Evolutionary conservation across 2,329 filamentous ascomycete genomes (phyloP), one percentile per base, ranked within the genome.

Genomic region (Curvularia hawaiiensis): DNA sequence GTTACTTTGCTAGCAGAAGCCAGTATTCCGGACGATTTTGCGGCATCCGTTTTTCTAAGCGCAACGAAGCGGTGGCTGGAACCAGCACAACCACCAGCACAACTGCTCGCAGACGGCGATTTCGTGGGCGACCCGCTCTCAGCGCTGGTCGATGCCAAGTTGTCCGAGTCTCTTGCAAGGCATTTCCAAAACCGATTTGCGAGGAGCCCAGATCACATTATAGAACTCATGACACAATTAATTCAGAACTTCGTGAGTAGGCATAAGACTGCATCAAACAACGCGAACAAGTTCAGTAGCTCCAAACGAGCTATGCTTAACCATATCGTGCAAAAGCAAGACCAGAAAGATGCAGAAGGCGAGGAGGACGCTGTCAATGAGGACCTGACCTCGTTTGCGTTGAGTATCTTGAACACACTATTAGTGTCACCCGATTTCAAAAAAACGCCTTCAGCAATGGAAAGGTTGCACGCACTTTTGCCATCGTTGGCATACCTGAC

Each of bases 131-230:
- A 84, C 45, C 77, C 83, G 0, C 57, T 85, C 3, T 69, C 69
- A 4, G 79, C 80, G 4, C 75, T 92, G 1, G 73, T 83, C 6
- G 82, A 89, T 60, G 80, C 87, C 5, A 86, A 86, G 48, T 75
- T 90, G 0, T 79, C 91, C 8, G 87, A 90, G 66, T 83, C 82
- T 33, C 82, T 92, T 75, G 85, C 91, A 73, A 83, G 85, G 24
- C 82, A 79, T 45, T 83, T 88, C 45, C 83, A 87, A 1, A 84
- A 88, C 22, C 86, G 85, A 60, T 80, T 92, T 12, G 83, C 89
- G 30, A 82, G 81, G 31, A 84, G 86, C 55, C 88, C 89, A 2
- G 82, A 83, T 43, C 86, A 90, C 63, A 80, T 90, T 7, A 76
- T 92, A 2, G 83, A 86, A 45, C 80, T 92, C 2, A 82, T 88